Base-by-base conservation (phyloP, 108 stramenopile species). In the Chaetoceros tenuissimus region DNA sequence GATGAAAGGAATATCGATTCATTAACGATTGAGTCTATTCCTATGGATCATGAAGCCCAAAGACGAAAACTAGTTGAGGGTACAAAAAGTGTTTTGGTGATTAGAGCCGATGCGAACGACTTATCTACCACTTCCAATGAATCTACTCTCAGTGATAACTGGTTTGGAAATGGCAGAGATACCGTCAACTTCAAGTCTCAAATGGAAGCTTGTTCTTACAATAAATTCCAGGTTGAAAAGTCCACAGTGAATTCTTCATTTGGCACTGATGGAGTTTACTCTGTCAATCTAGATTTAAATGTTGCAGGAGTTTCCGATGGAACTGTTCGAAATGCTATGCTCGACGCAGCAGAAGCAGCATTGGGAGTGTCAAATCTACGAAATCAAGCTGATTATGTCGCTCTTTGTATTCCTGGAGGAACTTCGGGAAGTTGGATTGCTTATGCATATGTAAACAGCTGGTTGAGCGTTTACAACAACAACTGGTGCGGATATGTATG, bases 401-500 rank as follows among this genome's bases (percentile, higher is more conserved):
- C 59, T 48, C 62, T 60, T 29, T 73, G 71, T 34, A 23, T 78
- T 19, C 77, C 75, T n/a, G 54, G 55, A 17, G 77, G 76, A 7
- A 69, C 56, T 21, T 40, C 13, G 17, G 60, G 54, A 1, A 3
- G 28, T 27, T 66, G 62, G 59, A 66, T 77, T 30, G 77, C 67
- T 8, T 78, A 68, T 51, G 83, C 74, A 1, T 65, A 72, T 31
- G 64, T 80, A 51, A 73, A 77, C 56, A 29, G 46, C 8, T 75
- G 59, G 59, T 45, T 66, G n/a, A 66, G 67, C 10, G 78, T 81
- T 19, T 86, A 73, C 66, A 80, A 69, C 55, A 44, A 82, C 45
- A 1, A 73, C 0, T 76, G 73, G 76, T 86, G 85, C 55, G 60
- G 46, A 24, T 76, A 63, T 45, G 40, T 70, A 25, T 67, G 34